These are phyloP conservation scores for Bryoerythrophyllum caledonicum DNA, from an alignment of 225 moss, liverwort and hornwort genomes.

Conservation along the genomic window DNA sequence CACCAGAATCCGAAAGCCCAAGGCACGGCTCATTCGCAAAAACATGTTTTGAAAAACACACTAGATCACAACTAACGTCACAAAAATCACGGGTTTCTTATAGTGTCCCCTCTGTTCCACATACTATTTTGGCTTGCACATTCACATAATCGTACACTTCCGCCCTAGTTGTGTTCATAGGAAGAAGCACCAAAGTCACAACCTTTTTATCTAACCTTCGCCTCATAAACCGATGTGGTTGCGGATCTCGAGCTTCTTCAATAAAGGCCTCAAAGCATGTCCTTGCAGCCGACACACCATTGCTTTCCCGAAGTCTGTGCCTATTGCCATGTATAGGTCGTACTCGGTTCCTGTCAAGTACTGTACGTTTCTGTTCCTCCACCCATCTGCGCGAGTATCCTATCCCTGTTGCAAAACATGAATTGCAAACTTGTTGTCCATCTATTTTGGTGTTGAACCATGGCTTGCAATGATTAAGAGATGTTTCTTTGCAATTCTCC, in stretches of 20 bases:
- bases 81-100: too few species aligned
- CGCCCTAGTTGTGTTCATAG: neutral
- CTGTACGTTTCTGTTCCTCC: neutral
- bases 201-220: neutral
- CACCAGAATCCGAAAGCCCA: too few species aligned
- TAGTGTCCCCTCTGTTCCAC: neutral
- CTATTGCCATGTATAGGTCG: neutral
- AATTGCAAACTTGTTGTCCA: neutral
- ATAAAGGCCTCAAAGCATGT: neutral
- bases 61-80: too few species aligned
- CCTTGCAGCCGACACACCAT: neutral
- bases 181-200: neutral
- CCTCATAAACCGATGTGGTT: neutral
- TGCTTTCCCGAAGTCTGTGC: neutral
- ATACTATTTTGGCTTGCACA: neutral
- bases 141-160: too few species aligned
- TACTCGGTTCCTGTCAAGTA: neutral
- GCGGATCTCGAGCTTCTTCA: neutral
- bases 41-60: too few species aligned
- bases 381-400: neutral
- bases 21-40: too few species aligned
- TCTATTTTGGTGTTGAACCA: neutral
- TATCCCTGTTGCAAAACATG: neutral
- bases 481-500: neutral
- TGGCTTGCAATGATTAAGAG: neutral